phyloP scores from a whole-genome alignment of 495 filamentous ascomycete genomes.

The Xylaria curta region DNA sequence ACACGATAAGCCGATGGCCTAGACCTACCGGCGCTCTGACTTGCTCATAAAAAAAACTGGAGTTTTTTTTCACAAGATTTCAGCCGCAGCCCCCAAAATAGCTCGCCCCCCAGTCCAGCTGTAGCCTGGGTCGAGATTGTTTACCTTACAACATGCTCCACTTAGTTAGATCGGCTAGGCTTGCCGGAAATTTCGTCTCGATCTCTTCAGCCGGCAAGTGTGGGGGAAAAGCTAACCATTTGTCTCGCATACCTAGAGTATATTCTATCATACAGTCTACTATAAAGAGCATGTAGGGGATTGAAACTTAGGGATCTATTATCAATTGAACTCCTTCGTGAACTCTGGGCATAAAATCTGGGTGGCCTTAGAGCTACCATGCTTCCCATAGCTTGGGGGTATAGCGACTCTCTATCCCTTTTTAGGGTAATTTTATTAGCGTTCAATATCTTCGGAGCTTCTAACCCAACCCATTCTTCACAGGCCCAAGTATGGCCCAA shows the following conservation, averaged over 20 bases:
- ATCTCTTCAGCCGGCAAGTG: background rate
- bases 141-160: background rate
- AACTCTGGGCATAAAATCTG: background rate
- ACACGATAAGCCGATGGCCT: background rate
- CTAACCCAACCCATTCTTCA: background rate
- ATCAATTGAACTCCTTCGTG: background rate
- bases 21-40: background rate
- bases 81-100: conserved; percentile 5
- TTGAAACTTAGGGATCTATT: background rate
- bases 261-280: background rate
- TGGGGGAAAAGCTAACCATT: background rate
- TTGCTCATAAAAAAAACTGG: background rate
- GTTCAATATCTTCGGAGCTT: background rate
- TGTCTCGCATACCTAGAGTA: too few species aligned
- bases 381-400: background rate
- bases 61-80: background rate
- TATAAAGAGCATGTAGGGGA: background rate
- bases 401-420: background rate
- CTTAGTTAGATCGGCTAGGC: background rate
- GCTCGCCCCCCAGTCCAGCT: background rate
- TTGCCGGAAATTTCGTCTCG: background rate
- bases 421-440: background rate
- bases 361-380: background rate
- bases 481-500: background rate
- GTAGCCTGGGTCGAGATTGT: background rate